phyloP scores from a whole-genome alignment of 2,329 filamentous ascomycete genomes.

The Alternaria sp. region DNA sequence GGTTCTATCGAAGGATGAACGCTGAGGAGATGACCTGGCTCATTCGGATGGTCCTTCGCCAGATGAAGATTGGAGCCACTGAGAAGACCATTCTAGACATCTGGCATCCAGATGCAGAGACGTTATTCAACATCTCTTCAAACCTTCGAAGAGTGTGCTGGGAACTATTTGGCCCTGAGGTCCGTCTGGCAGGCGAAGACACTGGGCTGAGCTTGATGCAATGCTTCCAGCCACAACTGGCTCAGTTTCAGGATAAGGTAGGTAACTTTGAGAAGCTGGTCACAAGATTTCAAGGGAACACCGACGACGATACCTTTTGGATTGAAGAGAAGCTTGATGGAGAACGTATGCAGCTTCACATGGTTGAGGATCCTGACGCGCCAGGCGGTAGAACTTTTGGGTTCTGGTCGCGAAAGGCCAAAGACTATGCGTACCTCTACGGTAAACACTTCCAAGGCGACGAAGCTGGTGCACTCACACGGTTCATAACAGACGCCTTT shows the following conservation, averaged over 20 bases:
- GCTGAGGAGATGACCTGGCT: slow-evolving; percentile 94
- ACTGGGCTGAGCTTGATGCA: slow-evolving; percentile 84
- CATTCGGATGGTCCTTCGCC: slow-evolving; percentile 88
- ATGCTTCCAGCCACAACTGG: slow-evolving; percentile 95
- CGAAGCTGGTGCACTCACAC: slow-evolving; percentile 78
- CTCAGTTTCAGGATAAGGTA: slow-evolving; percentile 83
- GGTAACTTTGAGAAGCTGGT: slow-evolving; percentile 80
- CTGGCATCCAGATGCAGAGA: slow-evolving; percentile 64
- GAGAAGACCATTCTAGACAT: slow-evolving; percentile 86
- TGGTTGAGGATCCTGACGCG: slow-evolving; percentile 74
- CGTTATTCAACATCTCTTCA: slow-evolving; percentile 84
- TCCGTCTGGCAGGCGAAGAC: slow-evolving; percentile 78
- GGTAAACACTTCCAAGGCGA: slow-evolving; percentile 76
- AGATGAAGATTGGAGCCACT: slow-evolving; percentile 78
- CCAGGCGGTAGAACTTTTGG: slow-evolving; percentile 77
- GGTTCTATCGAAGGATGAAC: slow-evolving; percentile 92
- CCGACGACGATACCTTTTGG: slow-evolving; percentile 84
- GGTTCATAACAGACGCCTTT: slow-evolving; percentile 82
- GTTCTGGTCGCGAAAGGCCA: slow-evolving; percentile 96
- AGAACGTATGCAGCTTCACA: slow-evolving; percentile 96
- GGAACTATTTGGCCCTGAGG: slow-evolving; percentile 80
- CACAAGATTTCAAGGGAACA: slow-evolving; percentile 69
- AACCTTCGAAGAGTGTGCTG: slow-evolving; percentile 92
- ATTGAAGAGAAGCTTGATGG: slow-evolving; percentile 98
- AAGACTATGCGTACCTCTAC: slow-evolving; percentile 96